Evolutionary conservation across 129 eudicot genomes (phyloP), one percentile per base, ranked within the genome.

Genomic region (Flaveria bidentis): DNA sequence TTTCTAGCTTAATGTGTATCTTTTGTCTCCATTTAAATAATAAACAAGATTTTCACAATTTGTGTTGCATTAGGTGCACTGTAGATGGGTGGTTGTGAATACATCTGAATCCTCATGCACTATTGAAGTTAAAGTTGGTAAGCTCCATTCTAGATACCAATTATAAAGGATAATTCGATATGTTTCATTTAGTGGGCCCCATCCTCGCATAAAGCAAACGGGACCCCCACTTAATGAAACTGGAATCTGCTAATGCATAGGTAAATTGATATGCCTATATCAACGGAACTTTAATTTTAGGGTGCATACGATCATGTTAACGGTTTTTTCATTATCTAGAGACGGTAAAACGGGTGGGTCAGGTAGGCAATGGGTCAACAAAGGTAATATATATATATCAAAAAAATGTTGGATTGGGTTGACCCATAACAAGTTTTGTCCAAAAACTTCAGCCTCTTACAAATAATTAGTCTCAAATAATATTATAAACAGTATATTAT

Each of bases 121-220:
- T 74, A 46, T 93, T 74, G 85, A 87, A 71, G 82, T 93, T 46
- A 90, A 85, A 93, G 98, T 81, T 6, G 98, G 98, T 90, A 82
- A 80, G 92, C 76, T 28, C 60, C 74, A 18, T 68, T 36, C 28
- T 53, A 22, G 30, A 45, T 36, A 67, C 47, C 36, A 33, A 6
- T 26, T 14, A 33, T 33, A 39, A 15, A 1, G 22, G 16, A 23
- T 50, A 3, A 23, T 13, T 41, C 0, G 1, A 17, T 63, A 30
- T 63, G 46, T 23, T 63, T 14, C 46, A 15, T 63, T 63, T 63
- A 63, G 69, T 30, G 69, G 41, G 41, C 16, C 45, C 23, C 69
- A 36, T 63, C 46, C 69, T 63, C 22, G 14, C 69, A 30, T 30
- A 4, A 6, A 33, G 44, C 45, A 28, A 30, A 30, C 5, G 44